These are phyloP conservation scores for Tricholoma sp. DNA, from an alignment of 768 basidiomycete genomes.

Conservation along the genomic window DNA sequence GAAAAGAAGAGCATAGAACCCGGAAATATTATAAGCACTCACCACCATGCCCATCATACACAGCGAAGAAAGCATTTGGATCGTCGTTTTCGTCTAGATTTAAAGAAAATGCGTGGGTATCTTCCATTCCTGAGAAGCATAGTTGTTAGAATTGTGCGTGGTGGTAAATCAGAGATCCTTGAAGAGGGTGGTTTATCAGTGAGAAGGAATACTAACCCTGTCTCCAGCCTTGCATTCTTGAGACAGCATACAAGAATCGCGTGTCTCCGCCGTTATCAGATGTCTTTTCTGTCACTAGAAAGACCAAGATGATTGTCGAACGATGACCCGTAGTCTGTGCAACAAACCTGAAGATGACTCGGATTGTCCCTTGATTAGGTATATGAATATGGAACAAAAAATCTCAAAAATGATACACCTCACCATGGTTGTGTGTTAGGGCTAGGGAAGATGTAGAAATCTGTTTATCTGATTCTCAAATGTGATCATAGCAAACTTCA, in stretches of 20 bases:
- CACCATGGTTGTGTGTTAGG: not conserved
- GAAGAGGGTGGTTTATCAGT: not conserved
- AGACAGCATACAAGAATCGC: not conserved
- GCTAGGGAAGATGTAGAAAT: too few relatives aligned
- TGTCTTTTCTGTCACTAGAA: not conserved
- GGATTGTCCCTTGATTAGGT: not conserved
- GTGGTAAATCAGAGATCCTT: not conserved
- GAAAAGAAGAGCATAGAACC: slow-evolving; percentile 8
- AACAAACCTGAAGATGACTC: not conserved
- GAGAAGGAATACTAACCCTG: not conserved
- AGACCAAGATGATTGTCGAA: not conserved
- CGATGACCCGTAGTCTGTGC: not conserved
- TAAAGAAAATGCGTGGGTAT: slow-evolving; percentile 78
- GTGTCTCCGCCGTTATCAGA: not conserved
- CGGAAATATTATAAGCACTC: slow-evolving; percentile 19
- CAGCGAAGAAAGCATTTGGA: slow-evolving; percentile 84
- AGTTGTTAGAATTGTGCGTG: not conserved
- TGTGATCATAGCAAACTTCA: too few relatives aligned
- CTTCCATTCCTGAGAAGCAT: slow-evolving; percentile 89
- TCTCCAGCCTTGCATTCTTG: not conserved
- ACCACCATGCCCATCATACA: slow-evolving; percentile 99
- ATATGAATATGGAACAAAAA: not conserved
- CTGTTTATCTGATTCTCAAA: too few relatives aligned
- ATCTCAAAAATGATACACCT: not conserved
- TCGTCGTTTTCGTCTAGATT: slow-evolving; percentile 52